Evolutionary conservation across 2,329 filamentous ascomycete genomes (phyloP), one percentile per base, ranked within the genome.

Genomic region (Clarireedia paspali): DNA sequence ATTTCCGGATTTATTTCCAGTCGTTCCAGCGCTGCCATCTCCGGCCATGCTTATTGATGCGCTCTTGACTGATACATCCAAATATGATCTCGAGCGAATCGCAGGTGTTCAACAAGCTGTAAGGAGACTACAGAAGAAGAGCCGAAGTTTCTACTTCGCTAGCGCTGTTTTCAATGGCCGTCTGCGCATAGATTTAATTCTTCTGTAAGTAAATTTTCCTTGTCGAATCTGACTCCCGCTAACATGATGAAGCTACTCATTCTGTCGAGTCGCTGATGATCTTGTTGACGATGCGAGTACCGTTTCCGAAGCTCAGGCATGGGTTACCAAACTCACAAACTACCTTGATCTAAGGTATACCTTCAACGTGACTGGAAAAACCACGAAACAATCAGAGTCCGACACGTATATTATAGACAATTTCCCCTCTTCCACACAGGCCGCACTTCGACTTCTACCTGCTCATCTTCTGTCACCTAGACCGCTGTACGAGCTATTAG

Each of bases 211-310:
- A 12, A 14, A n/a, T 9, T 3, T 15, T 12, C 20, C n/a, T 17
- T 6, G 20, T 20, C 30, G 27, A 27, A 17, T 17, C n/a, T 4
- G 30, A 24, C 24, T 4, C 10, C 24, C 23, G 20, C 45, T 68
- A 39, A 68, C 49, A 4, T 12, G 2, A n/a, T 23, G 7, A 44
- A 81, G 78, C 4, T 89, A 89, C 65, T 87, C 85, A 0, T 89
- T 88, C 66, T 90, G 87, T 63, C 77, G 87, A 10, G 80, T 88
- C 9, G 85, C 85, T 1, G 87, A 90, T 66, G 86, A 90, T 63
- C 73, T 90, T 4, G 79, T 90, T 7, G 87, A 90, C 62, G 79
- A 88, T 57, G 80, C 86, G 0, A 63, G 71, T 1, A 75, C 74
- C 1, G 66, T 73, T 1, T 65, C 72, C 0, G 80, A 84, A 61